Evolutionary conservation across 2,329 filamentous ascomycete genomes (phyloP).

Genomic region (Xylariaceae sp.): DNA sequence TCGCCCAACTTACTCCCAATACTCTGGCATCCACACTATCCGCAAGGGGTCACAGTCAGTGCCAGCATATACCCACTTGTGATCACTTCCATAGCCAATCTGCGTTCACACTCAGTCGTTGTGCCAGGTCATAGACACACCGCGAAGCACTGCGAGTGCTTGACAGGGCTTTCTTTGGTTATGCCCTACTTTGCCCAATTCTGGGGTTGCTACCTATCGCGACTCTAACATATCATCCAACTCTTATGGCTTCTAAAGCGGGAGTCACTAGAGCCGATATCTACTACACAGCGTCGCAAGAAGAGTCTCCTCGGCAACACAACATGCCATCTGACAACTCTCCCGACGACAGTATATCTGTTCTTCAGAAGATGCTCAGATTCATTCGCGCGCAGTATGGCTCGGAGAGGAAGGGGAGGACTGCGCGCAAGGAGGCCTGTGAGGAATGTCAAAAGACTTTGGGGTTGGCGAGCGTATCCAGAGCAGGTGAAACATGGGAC

Average conservation of each 20-base stretch:
- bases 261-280: not conserved
- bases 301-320: not conserved
- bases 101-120: too few relatives aligned
- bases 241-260: not conserved
- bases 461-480: slow-evolving; percentile 4
- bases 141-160: too few relatives aligned
- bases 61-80: too few relatives aligned
- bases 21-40: not conserved
- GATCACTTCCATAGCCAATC: too few relatives aligned
- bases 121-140: too few relatives aligned
- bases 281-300: not conserved
- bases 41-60: too few relatives aligned
- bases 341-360: not conserved
- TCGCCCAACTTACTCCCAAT: not conserved
- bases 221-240: too few relatives aligned
- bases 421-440: slow-evolving; percentile 39
- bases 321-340: not conserved
- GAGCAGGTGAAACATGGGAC: slow-evolving; percentile 4
- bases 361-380: not conserved
- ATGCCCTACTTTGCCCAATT: too few relatives aligned
- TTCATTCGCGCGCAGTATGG: not conserved
- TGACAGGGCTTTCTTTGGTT: too few relatives aligned
- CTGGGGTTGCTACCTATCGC: too few relatives aligned
- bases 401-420: slow-evolving; percentile 19
- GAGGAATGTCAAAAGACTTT: slow-evolving; percentile 34